Evolutionary conservation across 2,329 filamentous ascomycete species (phyloP).

Genomic region (Spiromastix sp.): DNA sequence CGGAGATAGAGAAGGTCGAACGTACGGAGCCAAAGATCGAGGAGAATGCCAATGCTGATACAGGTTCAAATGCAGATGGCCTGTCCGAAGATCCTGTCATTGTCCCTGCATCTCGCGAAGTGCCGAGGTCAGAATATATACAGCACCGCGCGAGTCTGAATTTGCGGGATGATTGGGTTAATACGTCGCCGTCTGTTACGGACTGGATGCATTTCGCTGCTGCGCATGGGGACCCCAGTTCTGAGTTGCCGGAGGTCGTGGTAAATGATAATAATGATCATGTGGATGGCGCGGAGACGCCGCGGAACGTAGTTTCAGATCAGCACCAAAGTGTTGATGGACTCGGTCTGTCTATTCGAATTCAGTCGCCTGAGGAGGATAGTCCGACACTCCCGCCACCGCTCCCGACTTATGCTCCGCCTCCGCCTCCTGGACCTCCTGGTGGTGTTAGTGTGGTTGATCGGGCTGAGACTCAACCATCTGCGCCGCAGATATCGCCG

Average conservation of each 20-base stretch:
- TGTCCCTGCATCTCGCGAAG: slow-evolving; percentile 13
- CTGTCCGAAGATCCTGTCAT: slow-evolving; percentile 27
- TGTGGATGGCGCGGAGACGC: slow-evolving; percentile 17
- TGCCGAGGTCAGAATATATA: slow-evolving; percentile 21
- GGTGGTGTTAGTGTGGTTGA: slow-evolving; percentile 7
- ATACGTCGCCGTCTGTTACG: slow-evolving; percentile 39
- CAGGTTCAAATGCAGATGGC: slow-evolving; percentile 14
- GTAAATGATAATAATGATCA: slow-evolving; percentile 1
- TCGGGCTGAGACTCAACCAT: slow-evolving; percentile 8
- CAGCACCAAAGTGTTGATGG: slow-evolving; percentile 22
- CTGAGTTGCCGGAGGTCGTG: background rate
- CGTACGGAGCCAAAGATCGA: background rate
- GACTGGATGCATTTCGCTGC: slow-evolving; percentile 39
- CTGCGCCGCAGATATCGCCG: slow-evolving; percentile 12
- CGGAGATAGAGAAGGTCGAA: too few relatives aligned
- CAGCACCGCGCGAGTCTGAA: slow-evolving; percentile 34
- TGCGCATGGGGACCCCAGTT: slow-evolving; percentile 19
- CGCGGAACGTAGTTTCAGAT: slow-evolving; percentile 13
- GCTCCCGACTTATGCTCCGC: slow-evolving; percentile 35
- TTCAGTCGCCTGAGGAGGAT: slow-evolving; percentile 21
- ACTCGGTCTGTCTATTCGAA: slow-evolving; percentile 36
- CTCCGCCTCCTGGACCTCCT: slow-evolving; percentile 27
- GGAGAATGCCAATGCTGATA: slow-evolving; percentile 3
- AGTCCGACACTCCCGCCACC: slow-evolving; percentile 23
- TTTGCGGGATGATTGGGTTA: slow-evolving; percentile 37